Percentiles rank a stretch among this genome's conserved stretches.
Evolutionary conservation across 2,329 filamentous ascomycete genomes (phyloP).

Genomic region (Botrytis fragariae): DNA sequence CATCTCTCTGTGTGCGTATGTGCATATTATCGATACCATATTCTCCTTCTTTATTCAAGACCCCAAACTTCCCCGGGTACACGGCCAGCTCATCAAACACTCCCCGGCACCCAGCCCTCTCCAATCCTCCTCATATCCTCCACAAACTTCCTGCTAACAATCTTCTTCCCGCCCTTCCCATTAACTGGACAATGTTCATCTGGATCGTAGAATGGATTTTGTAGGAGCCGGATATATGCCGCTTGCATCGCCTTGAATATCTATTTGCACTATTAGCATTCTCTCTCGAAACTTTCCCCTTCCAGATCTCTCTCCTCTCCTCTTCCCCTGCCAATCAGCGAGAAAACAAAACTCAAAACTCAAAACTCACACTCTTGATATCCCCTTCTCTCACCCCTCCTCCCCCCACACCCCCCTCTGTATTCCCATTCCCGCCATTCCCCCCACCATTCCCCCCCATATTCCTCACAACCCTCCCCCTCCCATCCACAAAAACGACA

Average conservation of each 20-base stretch:
- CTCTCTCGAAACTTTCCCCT: too few species aligned
- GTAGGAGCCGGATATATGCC: constrained; percentile 83
- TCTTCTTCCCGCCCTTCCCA: constrained; percentile 61
- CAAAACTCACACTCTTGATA: constrained; percentile 41
- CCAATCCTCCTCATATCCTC: constrained; percentile 84
- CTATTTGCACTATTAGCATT: constrained; percentile 41
- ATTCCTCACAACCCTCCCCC: constrained; percentile 53
- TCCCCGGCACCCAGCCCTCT: constrained; percentile 75
- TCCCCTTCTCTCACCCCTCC: constrained; percentile 71
- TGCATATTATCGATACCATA: not conserved
- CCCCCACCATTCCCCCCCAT: constrained; percentile 35
- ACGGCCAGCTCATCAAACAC: constrained; percentile 35
- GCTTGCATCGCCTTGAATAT: constrained; percentile 88
- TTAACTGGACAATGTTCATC: constrained; percentile 70
- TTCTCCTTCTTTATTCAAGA: not conserved
- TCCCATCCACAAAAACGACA: constrained; percentile 86
- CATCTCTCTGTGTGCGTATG: not conserved
- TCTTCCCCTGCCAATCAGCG: not conserved
- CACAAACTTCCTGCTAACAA: constrained; percentile 77
- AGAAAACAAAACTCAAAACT: not conserved
- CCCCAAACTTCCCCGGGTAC: not conserved
- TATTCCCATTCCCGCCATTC: constrained; percentile 60
- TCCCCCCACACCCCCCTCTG: constrained; percentile 52
- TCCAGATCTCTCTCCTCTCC: not conserved
- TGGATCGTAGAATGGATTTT: constrained; percentile 93